Evolutionary conservation across 768 basidiomycete species (phyloP), one percentile per base, ranked within the genome.

Genomic region (Lactarius hengduanensis): DNA sequence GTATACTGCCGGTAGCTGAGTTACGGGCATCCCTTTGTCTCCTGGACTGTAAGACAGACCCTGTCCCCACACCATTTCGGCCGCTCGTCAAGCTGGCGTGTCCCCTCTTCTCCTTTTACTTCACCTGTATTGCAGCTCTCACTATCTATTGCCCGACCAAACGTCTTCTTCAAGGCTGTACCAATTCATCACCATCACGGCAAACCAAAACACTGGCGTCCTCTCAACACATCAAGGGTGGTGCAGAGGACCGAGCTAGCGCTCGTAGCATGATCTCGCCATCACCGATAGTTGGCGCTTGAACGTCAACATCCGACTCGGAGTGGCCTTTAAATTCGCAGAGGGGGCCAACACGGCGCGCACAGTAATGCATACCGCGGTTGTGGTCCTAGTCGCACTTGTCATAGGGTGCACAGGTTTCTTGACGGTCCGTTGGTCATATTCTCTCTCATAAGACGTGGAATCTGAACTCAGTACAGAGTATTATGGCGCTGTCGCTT

Each of bases 31-130:
- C 22, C 22, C 47, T 50, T 22, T 11, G n/a, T 50, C 47, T 22
- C 47, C 10, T 10, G 41, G 6, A 7, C 16, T 41, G 41, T 41
- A 16, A 18, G 16, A 5, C 54, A 55, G 54, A 30, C 26, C 54
- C 26, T 28, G 13, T 26, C 59, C 13, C 40, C 59, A 10, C 47
- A 22, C 47, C 45, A 22, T n/a, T n/a, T n/a, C 11, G 32, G 28
- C 38, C 43, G 13, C 20, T 50, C 45, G 34, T 62, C 60, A 70
- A 70, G 54, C 69, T 70, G 69, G 69, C 69, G 64, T 68, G 56
- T 45, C 16, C 59, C 38, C 55, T 63, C 45, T 64, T 61, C 40
- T 68, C 67, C 40, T 54, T 69, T 55, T 69, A 67, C 15, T 55
- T 62, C 40, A 65, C 67, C 16, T 70, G 67, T 61, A 54, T 64